Conservation (phyloP, 257 asterid species). For the Forsythia suspensa region DNA sequence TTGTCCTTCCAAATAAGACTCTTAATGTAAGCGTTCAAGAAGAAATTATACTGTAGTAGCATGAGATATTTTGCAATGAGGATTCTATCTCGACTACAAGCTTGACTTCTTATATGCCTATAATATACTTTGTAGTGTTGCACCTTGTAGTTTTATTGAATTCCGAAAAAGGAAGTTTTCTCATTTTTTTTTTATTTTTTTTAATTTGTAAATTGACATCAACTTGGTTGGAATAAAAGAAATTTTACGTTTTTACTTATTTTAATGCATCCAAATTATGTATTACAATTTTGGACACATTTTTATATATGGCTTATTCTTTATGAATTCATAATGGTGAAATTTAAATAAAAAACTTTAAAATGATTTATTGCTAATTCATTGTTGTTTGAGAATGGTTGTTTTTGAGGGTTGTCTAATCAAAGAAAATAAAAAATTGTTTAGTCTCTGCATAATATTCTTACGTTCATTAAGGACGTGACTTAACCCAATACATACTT, state of each 20-base stretch:
- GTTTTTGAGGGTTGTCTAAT: too few relatives aligned
- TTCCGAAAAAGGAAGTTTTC: neutral
- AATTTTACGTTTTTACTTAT: neutral
- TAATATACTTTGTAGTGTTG: neutral
- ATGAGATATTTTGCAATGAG: too few relatives aligned
- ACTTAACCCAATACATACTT: too few relatives aligned
- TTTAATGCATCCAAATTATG: neutral
- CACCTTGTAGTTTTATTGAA: neutral
- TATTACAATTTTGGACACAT: neutral
- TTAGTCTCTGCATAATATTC: too few relatives aligned
- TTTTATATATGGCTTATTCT: too few relatives aligned
- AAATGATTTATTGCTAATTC: too few relatives aligned
- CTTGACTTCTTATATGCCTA: neutral
- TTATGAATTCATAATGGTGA: too few relatives aligned
- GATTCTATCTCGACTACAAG: neutral
- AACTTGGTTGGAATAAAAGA: neutral
- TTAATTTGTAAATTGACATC: neutral
- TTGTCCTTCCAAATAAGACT: slow-evolving; percentile 88
- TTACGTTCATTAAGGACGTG: too few relatives aligned
- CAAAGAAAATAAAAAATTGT: too few relatives aligned
- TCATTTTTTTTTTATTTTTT: neutral
- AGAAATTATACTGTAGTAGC: slow-evolving; percentile 59
- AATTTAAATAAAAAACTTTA: too few relatives aligned
- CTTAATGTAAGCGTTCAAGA: slow-evolving; percentile 87
- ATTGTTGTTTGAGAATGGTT: too few relatives aligned